Evolutionary conservation across 2,329 filamentous ascomycete genomes (phyloP).

Genomic region (Knoxdaviesia proteae): DNA sequence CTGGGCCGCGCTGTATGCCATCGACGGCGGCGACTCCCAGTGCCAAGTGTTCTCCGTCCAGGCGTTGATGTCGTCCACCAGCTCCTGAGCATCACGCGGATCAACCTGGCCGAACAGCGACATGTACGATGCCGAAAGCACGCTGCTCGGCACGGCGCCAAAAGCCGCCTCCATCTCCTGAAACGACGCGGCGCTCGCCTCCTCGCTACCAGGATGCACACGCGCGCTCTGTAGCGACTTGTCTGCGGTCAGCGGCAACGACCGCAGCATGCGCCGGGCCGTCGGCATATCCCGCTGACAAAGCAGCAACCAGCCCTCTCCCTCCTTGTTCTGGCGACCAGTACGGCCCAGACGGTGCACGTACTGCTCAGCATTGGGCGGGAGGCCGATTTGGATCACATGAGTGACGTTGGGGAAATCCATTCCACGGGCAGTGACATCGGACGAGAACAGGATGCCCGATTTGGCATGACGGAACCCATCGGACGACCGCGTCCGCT

Average conservation of each 20-base stretch:
- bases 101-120: slow-evolving; percentile 32
- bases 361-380: slow-evolving; percentile 46
- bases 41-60: slow-evolving; percentile 31
- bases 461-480: slow-evolving; percentile 43
- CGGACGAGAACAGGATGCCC: slow-evolving; percentile 54
- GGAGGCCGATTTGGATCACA: slow-evolving; percentile 51
- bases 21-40: slow-evolving; percentile 23
- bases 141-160: slow-evolving; percentile 14
- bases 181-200: slow-evolving; percentile 21
- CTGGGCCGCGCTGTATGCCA: slow-evolving; percentile 9
- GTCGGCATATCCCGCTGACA: slow-evolving; percentile 28
- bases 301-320: slow-evolving; percentile 49
- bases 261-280: slow-evolving; percentile 28
- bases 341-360: slow-evolving; percentile 63
- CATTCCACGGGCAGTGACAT: slow-evolving; percentile 67
- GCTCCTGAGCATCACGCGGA: slow-evolving; percentile 14
- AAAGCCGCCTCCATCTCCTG: slow-evolving; percentile 20
- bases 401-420: slow-evolving; percentile 67
- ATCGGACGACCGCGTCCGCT: slow-evolving; percentile 51
- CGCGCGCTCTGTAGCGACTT: slow-evolving; percentile 26
- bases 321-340: slow-evolving; percentile 51
- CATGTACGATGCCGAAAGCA: slow-evolving; percentile 22
- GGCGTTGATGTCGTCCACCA: slow-evolving; percentile 31
- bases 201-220: slow-evolving; percentile 30
- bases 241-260: slow-evolving; percentile 39